Conservation (phyloP, 2,329 filamentous ascomycete genomes). For the Fusarium bulbicola region DNA sequence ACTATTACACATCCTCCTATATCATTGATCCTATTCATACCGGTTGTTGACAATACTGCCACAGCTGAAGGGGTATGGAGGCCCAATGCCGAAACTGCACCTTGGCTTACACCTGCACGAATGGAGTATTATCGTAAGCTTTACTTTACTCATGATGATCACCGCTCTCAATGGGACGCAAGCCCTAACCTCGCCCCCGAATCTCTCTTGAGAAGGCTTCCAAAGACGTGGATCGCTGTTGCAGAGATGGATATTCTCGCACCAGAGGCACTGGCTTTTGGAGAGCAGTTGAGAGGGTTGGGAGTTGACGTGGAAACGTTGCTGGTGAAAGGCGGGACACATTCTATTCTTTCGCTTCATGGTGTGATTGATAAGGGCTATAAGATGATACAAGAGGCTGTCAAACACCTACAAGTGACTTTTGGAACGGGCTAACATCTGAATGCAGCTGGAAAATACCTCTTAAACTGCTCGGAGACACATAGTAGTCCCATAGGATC, state of each 20-base stretch:
- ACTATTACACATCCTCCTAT: not conserved
- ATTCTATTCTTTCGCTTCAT: constrained; percentile 41
- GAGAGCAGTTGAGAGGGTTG: constrained; percentile 37
- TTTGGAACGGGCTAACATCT: constrained; percentile 25
- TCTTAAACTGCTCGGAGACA: not conserved
- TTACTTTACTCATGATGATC: constrained; percentile 42
- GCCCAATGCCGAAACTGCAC: constrained; percentile 41
- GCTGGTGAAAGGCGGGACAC: constrained; percentile 36
- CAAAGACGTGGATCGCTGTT: constrained; percentile 45
- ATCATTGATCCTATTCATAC: constrained; percentile 41
- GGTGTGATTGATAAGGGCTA: constrained; percentile 36
- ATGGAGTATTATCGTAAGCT: constrained; percentile 51
- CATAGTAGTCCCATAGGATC: not conserved
- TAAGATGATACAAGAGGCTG: constrained; percentile 37
- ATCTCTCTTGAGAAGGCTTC: constrained; percentile 39
- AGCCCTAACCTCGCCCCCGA: constrained; percentile 45
- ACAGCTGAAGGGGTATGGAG: constrained; percentile 40
- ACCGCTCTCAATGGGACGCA: constrained; percentile 44
- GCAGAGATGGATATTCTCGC: constrained; percentile 48
- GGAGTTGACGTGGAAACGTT: constrained; percentile 32
- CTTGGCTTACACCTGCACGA: constrained; percentile 46
- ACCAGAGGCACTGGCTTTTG: constrained; percentile 44
- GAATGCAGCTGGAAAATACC: not conserved
- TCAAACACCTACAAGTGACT: constrained; percentile 30
- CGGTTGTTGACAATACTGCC: constrained; percentile 49